Evolutionary conservation across 2,329 filamentous ascomycete genomes (phyloP), one percentile per base, ranked within the genome.

Genomic region (Bisporella sp.): DNA sequence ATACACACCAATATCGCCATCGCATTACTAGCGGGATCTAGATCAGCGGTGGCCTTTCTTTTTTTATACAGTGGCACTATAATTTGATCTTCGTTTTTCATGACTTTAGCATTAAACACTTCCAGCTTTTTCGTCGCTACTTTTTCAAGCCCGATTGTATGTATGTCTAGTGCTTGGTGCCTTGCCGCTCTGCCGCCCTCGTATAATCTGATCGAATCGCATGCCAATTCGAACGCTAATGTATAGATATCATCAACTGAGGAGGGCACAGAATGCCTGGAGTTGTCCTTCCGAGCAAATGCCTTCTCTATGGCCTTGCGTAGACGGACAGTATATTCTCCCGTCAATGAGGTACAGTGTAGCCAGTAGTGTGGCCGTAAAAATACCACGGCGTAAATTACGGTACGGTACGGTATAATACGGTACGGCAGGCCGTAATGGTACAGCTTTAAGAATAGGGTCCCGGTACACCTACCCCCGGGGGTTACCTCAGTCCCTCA

Each of bases 61-160:
- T 41, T 49, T 45, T 43, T 8, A 49, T 44, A 45, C 4, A 21
- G 29, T 47, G 28, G 29, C 35, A 47, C 46, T 31, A n/a, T n/a
- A 47, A 47, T 47, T 47, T 30, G 7, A 41, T 47, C 46, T 47
- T 47, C n/a, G 41, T 39, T 41, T 39, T 28, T 35, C 4, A 46
- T 46, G 35, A 45, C 33, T 40, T 47, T 47, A 4, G 45, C 6
- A n/a, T 47, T 47, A n/a, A 47, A 47, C 31, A 40, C 45, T 39
- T 47, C 45, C 33, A 47, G 45, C 13, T 47, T 47, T 47, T 47
- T 47, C 30, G 45, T 47, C 30, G 47, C 41, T 21, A 48, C 47
- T 48, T 30, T 48, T 48, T 43, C 47, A 31, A 48, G 47, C 39
- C 37, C 47, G 47, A 48, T 48, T 28, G 47, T 48, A 48, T 43